These are phyloP conservation scores for Moesziomyces antarcticus DNA, from an alignment of 1,284 basidiomycete species.

Conservation along the genomic window DNA sequence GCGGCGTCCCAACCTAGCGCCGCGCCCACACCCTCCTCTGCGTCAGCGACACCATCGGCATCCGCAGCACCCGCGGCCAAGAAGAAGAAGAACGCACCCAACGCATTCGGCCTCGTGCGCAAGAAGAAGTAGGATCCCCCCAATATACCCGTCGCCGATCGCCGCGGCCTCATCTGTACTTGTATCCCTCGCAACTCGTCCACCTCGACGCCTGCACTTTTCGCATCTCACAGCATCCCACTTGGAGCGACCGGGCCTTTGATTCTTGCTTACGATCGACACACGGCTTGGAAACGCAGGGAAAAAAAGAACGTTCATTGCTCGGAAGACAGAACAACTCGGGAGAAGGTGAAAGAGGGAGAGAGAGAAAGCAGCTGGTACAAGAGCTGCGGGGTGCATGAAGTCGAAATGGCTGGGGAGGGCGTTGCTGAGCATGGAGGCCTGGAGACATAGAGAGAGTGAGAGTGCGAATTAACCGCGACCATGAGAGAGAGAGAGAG, in stretches of 20 bases:
- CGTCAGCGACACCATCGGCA: constrained; percentile 3
- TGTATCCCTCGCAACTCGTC: not conserved
- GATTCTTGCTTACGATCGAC: no score
- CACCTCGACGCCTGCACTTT: not conserved
- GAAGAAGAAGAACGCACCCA: constrained; percentile 58
- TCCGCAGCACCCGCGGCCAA: constrained; percentile 14
- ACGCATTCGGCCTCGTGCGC: constrained; percentile 64
- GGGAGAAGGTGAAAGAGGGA: no score
- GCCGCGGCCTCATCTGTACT: constrained; percentile 4
- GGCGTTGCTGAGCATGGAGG: not conserved
- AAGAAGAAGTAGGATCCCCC: constrained; percentile 41
- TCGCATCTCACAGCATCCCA: no score
- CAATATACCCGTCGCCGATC: not conserved
- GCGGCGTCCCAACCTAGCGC: constrained; percentile 1
- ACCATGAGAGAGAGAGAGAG: not conserved
- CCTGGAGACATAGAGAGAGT: not conserved
- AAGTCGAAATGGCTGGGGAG: not conserved
- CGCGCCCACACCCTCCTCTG: not conserved
- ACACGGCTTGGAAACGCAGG: no score
- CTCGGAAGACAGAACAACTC: no score
- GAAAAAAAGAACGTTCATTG: no score
- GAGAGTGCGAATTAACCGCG: constrained; percentile 8
- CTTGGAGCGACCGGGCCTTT: no score
- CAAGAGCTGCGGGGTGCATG: no score
- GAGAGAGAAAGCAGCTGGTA: no score